Evolutionary conservation across 805 yeast species (phyloP).

Genomic region (Cyberlindnera xishuangbannaensis): DNA sequence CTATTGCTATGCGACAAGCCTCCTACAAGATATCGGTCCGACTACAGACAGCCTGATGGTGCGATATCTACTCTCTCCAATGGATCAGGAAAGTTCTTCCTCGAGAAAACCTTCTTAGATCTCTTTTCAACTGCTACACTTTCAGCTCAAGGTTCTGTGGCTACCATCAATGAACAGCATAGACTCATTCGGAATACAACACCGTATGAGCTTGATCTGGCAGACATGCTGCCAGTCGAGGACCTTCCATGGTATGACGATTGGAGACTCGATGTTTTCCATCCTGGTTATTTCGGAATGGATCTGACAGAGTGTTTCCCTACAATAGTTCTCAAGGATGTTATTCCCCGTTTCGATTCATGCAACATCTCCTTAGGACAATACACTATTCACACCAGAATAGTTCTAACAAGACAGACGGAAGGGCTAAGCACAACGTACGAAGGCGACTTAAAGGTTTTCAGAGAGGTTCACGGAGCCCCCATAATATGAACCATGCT

Average conservation of each 20-base stretch:
- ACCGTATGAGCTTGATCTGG: neutral
- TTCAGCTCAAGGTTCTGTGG: neutral
- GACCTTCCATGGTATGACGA: slow-evolving; percentile 1
- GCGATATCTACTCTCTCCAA: neutral
- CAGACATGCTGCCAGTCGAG: neutral
- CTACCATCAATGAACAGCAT: neutral
- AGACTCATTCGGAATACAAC: neutral
- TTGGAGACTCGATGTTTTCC: neutral
- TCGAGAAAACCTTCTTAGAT: neutral
- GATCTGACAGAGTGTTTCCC: neutral
- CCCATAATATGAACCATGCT: no score
- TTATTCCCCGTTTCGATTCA: neutral
- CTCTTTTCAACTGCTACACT: neutral
- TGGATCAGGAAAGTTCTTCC: neutral
- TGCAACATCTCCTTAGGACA: neutral
- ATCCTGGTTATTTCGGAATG: neutral
- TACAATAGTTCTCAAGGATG: neutral
- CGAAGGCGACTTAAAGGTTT: neutral
- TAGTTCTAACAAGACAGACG: neutral
- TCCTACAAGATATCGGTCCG: neutral
- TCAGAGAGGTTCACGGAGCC: no score
- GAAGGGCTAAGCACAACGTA: neutral
- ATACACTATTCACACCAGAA: neutral
- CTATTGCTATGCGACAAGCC: neutral
- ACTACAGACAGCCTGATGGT: neutral